Evolutionary conservation across 768 basidiomycete genomes (phyloP), one percentile per base, ranked within the genome.

Genomic region (Termitomyces bulborhizus): DNA sequence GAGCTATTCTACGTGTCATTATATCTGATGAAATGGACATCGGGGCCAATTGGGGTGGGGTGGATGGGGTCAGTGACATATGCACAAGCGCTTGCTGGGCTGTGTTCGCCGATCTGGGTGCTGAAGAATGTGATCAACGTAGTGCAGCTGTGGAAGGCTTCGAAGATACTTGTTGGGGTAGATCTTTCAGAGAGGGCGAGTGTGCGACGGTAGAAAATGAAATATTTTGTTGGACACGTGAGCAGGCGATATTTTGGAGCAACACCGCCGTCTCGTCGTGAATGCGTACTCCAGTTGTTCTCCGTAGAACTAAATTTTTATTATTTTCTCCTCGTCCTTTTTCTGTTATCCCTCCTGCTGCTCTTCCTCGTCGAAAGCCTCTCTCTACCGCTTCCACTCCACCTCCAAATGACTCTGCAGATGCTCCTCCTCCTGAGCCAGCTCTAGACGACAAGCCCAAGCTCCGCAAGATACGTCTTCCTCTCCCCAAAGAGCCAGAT

Each of bases 131-230:
- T 94, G 54, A 92, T 99, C 76, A 97, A 98, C 68, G 69, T 90
- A 34, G 94, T 99, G 6, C 97, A 99, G 70, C 82, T 98, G 55
- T 98, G 95, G 95, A 99, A 99, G 69, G 96, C 97, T 27, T 88
- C 90, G 36, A 93, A 93, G 72, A 92, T 93, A 53, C 79, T 97
- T 15, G 94, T 97, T 13, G 93, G 94, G 0, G 90, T 97, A 11
- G 94, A 97, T 66, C 73, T 97, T 46, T 90, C 90, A 43, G 93
- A 95, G 70, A 75, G 94, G 60, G 84, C 85, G 39, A 78, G 80
- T 54, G 86, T 80, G 18, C 73, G 85, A 54, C 73, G 47, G 36
- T 52, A 24, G 40, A 12, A 9, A 21, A 8, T 32, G 29, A 29
- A 29, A 29, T 26, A 27, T 45, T 45, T 45, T 45, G 15, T 3